Conservation (phyloP, 176 grass and related monocot genomes). For the Dactylis glomerata region DNA sequence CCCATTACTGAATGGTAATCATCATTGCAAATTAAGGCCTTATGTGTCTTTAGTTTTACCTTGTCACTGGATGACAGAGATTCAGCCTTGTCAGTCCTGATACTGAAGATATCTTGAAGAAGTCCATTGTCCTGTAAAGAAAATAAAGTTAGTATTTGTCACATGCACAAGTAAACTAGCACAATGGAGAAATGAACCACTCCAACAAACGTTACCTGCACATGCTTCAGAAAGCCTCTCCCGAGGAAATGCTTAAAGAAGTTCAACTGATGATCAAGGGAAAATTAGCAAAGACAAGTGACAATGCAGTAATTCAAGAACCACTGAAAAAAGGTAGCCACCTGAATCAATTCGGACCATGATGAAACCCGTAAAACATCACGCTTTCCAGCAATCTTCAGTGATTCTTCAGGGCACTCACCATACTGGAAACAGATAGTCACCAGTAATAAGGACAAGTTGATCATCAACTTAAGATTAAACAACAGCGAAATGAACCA, state of each 20-base stretch:
- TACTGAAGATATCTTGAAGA: slow-evolving; percentile 84
- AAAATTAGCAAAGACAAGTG: slow-evolving; percentile 16
- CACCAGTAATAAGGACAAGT: not conserved
- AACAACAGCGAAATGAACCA: slow-evolving; percentile 13
- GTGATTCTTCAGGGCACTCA: slow-evolving; percentile 59
- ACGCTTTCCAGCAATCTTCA: slow-evolving; percentile 71
- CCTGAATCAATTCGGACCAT: slow-evolving; percentile 90
- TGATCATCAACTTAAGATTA: not conserved
- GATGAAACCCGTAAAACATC: slow-evolving; percentile 69
- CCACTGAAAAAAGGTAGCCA: not conserved
- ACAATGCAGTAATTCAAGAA: slow-evolving; percentile 1
- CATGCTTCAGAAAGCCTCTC: slow-evolving; percentile 93
- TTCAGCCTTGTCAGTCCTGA: slow-evolving; percentile 59
- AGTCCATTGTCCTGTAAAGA: slow-evolving; percentile 70
- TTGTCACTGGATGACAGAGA: slow-evolving; percentile 61
- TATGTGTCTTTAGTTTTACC: slow-evolving; percentile 25
- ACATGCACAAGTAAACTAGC: slow-evolving; percentile 15
- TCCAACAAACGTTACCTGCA: slow-evolving; percentile 44
- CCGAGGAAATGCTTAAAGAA: slow-evolving; percentile 81
- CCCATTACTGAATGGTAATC: not conserved
- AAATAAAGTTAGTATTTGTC: slow-evolving; percentile 7
- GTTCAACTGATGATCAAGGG: slow-evolving; percentile 62
- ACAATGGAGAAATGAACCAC: not conserved
- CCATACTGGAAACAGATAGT: slow-evolving; percentile 43
- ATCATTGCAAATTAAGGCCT: not conserved